A percentile compares a stretch with the other conserved stretches of the same genome.
phyloP scores from a whole-genome alignment of 2,329 filamentous ascomycete genomes.

The Ascochyta lentis region DNA sequence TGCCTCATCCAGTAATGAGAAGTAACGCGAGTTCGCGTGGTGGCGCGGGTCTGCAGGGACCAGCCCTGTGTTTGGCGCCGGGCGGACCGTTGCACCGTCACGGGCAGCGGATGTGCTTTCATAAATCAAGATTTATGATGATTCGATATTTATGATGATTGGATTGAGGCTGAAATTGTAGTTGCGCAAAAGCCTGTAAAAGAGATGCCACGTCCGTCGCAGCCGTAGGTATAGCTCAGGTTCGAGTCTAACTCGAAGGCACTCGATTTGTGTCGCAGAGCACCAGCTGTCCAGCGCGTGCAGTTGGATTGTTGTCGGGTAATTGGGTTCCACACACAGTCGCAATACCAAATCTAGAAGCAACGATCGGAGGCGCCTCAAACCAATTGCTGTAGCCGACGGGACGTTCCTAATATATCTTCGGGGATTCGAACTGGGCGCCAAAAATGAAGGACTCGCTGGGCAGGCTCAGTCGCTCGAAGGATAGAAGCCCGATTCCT shows the following conservation, averaged over 20 bases:
- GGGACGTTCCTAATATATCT: conserved; percentile 5
- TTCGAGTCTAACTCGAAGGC: not conserved
- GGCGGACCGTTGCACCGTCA: conserved; percentile 11
- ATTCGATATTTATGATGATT: not conserved
- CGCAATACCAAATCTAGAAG: conserved; percentile 2
- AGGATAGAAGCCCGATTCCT: conserved; percentile 18
- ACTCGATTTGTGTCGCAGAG: not conserved
- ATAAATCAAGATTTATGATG: not conserved
- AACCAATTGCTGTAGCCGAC: conserved; percentile 3
- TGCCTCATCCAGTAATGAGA: conserved; percentile 7
- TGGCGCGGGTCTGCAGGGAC: conserved; percentile 9
- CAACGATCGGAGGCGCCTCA: not conserved
- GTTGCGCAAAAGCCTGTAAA: conserved; percentile 1
- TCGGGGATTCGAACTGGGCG: conserved; percentile 9
- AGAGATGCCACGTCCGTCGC: not conserved
- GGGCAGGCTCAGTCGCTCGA: conserved; percentile 14
- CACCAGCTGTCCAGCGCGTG: conserved; percentile 4
- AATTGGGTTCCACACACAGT: conserved; percentile 2
- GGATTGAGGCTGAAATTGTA: conserved; percentile 4
- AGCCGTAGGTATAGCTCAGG: not conserved
- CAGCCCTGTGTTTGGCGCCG: conserved; percentile 14
- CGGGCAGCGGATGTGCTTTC: conserved; percentile 2
- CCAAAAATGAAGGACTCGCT: conserved; percentile 20
- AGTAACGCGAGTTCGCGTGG: not conserved
- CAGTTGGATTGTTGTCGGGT: not conserved